Evolutionary conservation across 148 eudicot genomes (phyloP).

Genomic region (Chenopodium album): DNA sequence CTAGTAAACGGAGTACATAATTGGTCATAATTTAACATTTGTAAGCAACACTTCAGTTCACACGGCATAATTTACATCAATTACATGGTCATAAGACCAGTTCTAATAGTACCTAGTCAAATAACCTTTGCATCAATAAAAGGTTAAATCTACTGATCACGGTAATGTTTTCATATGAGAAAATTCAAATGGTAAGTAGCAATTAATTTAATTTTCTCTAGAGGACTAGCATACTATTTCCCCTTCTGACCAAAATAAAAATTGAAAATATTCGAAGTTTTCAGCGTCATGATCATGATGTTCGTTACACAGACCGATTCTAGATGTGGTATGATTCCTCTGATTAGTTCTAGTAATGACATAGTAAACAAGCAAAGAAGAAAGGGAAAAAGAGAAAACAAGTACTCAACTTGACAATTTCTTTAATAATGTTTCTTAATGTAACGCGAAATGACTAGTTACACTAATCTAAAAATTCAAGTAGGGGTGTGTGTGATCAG

Average conservation of each 20-base stretch:
- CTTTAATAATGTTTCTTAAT: not conserved
- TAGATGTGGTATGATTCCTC: not conserved
- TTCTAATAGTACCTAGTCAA: too few relatives aligned
- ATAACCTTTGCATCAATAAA: too few relatives aligned
- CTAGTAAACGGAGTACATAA: too few relatives aligned
- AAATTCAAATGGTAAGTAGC: not conserved
- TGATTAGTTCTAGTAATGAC: not conserved
- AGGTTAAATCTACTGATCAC: not conserved
- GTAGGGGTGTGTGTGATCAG: not conserved
- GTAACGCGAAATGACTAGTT: not conserved
- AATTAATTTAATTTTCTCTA: not conserved
- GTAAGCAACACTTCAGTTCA: too few relatives aligned
- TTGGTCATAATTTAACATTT: too few relatives aligned
- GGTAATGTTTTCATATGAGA: not conserved
- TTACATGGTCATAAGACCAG: too few relatives aligned
- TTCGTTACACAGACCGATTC: not conserved
- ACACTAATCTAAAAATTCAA: not conserved
- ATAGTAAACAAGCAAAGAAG: not conserved
- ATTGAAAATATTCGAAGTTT: not conserved
- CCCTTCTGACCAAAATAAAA: not conserved
- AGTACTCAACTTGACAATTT: not conserved
- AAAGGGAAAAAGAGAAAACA: too few relatives aligned
- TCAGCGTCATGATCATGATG: not conserved
- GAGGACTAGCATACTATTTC: not conserved
- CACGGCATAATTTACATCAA: too few relatives aligned